Evolutionary conservation across 2,329 filamentous ascomycete genomes (phyloP), one percentile per base, ranked within the genome.

Genomic region (Ophiostoma fasciatum): DNA sequence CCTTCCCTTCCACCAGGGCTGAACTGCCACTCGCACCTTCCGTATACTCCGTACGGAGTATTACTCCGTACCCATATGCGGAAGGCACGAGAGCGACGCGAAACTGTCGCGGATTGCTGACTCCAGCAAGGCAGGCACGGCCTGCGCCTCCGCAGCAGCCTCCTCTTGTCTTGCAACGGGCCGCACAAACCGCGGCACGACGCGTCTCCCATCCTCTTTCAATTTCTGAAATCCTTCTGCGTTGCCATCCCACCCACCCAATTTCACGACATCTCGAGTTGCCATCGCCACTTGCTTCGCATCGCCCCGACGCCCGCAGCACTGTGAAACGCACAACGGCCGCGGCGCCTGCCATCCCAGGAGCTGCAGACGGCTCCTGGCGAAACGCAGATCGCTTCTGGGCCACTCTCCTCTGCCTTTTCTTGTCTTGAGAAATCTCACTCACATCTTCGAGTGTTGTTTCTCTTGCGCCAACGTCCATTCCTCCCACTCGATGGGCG

Each of bases 341-440:
- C 5, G 11, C 23, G 11, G 17, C 19, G 18, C 17, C 18, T 19
- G 17, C 19, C 33, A 31, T 31, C 13, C 35, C 28, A 15, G 23
- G 22, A 33, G 37, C 37, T 25, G 12, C 14, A 9, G 25, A 18
- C 12, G 23, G 35, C 35, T 28, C n/a, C 25, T 18, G 25, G 19
- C 35, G 29, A 32, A 32, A 32, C 38, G 31, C 31, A 40, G 33
- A 40, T 40, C 38, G 30, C n/a, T n/a, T n/a, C 37, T 33, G 37
- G 27, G 29, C 33, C 38, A 30, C 38, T 29, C 27, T 29, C 26
- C 33, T 29, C n/a, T 27, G 20, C 20, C 25, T 25, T 33, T 25
- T 33, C 31, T 38, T 27, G 33, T 17, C 17, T 14, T 21, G 14
- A 27, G 14, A 17, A 5, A 29, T 15, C 29, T 21, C 18, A 31